A percentile compares a stretch with the other conserved stretches of the same genome.
Evolutionary conservation across 306 rosid genomes (phyloP).

Genomic region (Lablab purpureus): DNA sequence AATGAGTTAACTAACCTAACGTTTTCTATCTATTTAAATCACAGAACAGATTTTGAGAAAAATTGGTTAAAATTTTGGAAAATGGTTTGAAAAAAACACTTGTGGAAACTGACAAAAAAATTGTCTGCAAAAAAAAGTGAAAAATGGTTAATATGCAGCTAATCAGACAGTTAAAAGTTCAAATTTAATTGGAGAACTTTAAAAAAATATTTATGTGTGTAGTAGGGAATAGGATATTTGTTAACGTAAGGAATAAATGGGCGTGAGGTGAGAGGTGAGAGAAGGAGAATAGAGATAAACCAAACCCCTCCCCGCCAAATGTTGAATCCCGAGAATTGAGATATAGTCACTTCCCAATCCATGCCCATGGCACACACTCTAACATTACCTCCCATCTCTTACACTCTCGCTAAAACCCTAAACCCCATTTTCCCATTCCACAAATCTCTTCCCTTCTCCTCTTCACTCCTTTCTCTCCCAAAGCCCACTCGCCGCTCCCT

Average conservation of each 20-base stretch:
- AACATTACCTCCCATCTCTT: conserved; percentile 38
- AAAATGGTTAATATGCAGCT: too few relatives aligned
- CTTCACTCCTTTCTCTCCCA: conserved; percentile 27
- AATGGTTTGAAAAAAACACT: neutral
- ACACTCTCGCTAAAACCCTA: conserved; percentile 49
- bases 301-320: conserved; percentile 60
- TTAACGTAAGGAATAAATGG: neutral
- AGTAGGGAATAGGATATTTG: neutral
- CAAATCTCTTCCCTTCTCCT: conserved; percentile 33
- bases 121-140: too few relatives aligned
- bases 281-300: conserved; percentile 43
- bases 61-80: neutral
- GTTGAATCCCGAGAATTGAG: conserved; percentile 7
- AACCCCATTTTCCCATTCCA: conserved; percentile 40
- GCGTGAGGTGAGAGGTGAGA: neutral
- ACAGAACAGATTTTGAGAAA: neutral
- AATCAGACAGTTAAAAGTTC: too few relatives aligned
- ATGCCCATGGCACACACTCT: conserved; percentile 56
- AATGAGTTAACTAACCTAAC: neutral
- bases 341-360: neutral
- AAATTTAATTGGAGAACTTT: too few relatives aligned
- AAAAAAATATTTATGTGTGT: neutral
- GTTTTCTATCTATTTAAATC: neutral
- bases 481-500: conserved; percentile 46
- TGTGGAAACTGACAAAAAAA: too few relatives aligned